Conservation (phyloP, 1,284 basidiomycete genomes). For the Schizophyllum amplum region DNA sequence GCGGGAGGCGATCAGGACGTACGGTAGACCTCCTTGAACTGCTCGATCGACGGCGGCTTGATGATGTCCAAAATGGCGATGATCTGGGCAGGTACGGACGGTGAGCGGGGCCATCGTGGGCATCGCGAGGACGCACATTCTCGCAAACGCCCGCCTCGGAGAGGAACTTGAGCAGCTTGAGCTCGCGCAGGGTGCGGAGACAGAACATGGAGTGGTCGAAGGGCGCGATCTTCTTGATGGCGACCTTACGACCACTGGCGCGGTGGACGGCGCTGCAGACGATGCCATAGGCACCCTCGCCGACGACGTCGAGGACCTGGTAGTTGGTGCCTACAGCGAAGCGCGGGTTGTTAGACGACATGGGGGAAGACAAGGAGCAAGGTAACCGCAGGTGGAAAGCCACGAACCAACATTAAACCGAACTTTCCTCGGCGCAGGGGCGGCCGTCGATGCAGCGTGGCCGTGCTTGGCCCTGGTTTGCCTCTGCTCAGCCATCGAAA, state of each 20-base stretch:
- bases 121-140: slow-evolving; percentile 55
- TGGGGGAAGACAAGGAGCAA: slow-evolving; percentile 4
- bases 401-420: slow-evolving; percentile 86
- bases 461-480: slow-evolving; percentile 50
- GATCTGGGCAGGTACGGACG: slow-evolving; percentile 56
- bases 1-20: slow-evolving; percentile 62
- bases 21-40: slow-evolving; percentile 92
- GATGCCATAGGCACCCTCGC: slow-evolving; percentile 83
- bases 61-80: slow-evolving; percentile 95
- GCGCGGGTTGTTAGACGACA: slow-evolving; percentile 3
- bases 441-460: slow-evolving; percentile 52
- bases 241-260: slow-evolving; percentile 74
- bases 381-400: background rate
- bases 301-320: slow-evolving; percentile 86
- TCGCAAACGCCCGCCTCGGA: slow-evolving; percentile 88
- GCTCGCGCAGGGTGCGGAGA: slow-evolving; percentile 76
- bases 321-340: slow-evolving; percentile 61
- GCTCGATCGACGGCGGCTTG: slow-evolving; percentile 81
- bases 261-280: slow-evolving; percentile 83
- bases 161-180: slow-evolving; percentile 87
- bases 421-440: slow-evolving; percentile 76
- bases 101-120: background rate
- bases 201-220: slow-evolving; percentile 94
- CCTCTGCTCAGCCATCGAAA: slow-evolving; percentile 4
- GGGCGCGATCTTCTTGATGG: slow-evolving; percentile 88